Percentiles rank a stretch among this genome's conserved stretches.
These are phyloP conservation scores for Poa pratensis DNA, from an alignment of 176 grass and related monocot species.

Conservation along the genomic window DNA sequence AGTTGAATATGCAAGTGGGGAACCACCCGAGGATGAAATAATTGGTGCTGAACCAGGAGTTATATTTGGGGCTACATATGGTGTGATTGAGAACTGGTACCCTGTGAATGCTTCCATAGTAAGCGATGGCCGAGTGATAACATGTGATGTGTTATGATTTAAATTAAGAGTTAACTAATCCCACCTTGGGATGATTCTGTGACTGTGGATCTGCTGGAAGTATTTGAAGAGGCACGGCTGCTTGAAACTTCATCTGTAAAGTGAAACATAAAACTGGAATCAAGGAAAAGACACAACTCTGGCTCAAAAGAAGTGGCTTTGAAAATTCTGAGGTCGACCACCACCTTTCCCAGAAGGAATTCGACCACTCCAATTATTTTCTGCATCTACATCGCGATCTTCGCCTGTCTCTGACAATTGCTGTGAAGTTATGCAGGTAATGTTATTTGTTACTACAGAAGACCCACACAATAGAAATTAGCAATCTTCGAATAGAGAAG, in stretches of 20 bases:
- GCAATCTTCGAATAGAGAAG: background rate
- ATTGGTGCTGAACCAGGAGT: constrained; percentile 56
- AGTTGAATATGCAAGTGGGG: constrained; percentile 60
- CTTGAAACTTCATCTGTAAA: constrained; percentile 70
- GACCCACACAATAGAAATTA: constrained; percentile 10
- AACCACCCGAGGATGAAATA: constrained; percentile 60
- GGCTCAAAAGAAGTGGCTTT: constrained; percentile 14
- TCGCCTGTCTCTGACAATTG: constrained; percentile 67
- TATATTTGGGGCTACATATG: constrained; percentile 54
- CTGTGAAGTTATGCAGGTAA: constrained; percentile 52
- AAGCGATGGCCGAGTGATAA: background rate
- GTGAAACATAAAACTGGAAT: constrained; percentile 29
- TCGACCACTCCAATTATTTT: constrained; percentile 51
- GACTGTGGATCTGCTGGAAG: constrained; percentile 51
- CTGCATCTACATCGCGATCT: constrained; percentile 38
- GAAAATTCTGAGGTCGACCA: background rate
- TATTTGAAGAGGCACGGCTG: constrained; percentile 48
- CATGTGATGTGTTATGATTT: constrained; percentile 13
- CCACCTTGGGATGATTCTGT: constrained; percentile 62
- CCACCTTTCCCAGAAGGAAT: constrained; percentile 68
- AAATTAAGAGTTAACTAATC: constrained; percentile 38
- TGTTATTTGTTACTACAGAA: constrained; percentile 28
- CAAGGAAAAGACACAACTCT: constrained; percentile 22
- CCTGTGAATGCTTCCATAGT: constrained; percentile 51
- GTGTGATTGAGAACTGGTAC: constrained; percentile 73